Conservation (phyloP, 257 asterid genomes). For the Thymus mandschuricus region DNA sequence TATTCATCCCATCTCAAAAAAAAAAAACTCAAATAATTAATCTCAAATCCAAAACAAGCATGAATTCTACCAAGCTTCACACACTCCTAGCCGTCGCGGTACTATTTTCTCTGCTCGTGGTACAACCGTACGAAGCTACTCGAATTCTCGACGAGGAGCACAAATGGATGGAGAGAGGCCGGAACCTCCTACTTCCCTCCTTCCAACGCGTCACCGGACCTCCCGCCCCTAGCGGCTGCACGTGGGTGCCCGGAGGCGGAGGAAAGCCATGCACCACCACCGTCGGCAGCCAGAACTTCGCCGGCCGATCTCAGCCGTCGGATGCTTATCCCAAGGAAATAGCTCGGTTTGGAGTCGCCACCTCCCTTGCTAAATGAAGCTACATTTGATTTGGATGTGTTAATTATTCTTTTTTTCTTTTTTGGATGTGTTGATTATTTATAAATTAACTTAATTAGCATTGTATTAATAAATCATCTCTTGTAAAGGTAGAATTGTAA, state of each 20-base stretch:
- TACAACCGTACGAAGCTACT: conserved; percentile 39
- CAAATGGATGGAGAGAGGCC: conserved; percentile 39
- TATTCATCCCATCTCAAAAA: not conserved
- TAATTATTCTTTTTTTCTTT: too few relatives aligned
- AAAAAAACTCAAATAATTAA: too few relatives aligned
- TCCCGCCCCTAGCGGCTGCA: conserved; percentile 46
- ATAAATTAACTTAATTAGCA: not conserved
- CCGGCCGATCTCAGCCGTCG: conserved; percentile 31
- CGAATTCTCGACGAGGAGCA: conserved; percentile 49
- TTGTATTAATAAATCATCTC: not conserved
- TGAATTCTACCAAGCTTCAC: conserved; percentile 22
- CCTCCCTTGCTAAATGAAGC: conserved; percentile 17
- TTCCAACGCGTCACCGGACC: conserved; percentile 36
- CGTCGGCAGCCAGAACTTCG: conserved; percentile 46
- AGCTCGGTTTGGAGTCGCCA: conserved; percentile 46
- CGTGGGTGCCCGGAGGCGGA: conserved; percentile 40
- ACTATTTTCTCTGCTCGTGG: conserved; percentile 23
- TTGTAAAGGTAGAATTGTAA: not conserved
- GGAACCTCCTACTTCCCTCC: conserved; percentile 39
- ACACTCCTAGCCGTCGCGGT: conserved; percentile 15
- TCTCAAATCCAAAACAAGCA: not conserved
- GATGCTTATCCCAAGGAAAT: conserved; percentile 32
- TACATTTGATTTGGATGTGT: too few relatives aligned
- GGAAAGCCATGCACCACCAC: conserved; percentile 47
- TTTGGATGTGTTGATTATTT: not conserved